Evolutionary conservation across 805 yeast species (phyloP).

Genomic region (Hanseniaspora guilliermondii): DNA sequence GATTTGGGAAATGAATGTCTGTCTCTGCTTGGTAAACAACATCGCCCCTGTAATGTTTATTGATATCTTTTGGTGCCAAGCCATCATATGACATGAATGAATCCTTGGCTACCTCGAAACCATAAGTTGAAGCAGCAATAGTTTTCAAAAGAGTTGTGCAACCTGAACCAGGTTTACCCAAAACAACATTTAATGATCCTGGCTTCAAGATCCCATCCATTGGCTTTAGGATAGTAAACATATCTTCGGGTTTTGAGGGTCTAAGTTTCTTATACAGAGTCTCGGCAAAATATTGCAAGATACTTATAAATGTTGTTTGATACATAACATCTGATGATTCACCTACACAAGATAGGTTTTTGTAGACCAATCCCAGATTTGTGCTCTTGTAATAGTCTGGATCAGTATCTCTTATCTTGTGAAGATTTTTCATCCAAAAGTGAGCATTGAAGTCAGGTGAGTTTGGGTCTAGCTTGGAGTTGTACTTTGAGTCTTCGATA

Average conservation of each 20-base stretch:
- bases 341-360: conserved; percentile 51
- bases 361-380: conserved; percentile 46
- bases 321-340: conserved; percentile 48
- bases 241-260: conserved; percentile 20
- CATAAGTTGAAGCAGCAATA: conserved; percentile 44
- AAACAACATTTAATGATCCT: conserved; percentile 58
- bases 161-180: conserved; percentile 72
- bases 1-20: conserved; percentile 52
- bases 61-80: conserved; percentile 35
- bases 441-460: conserved; percentile 42
- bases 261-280: conserved; percentile 16
- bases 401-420: conserved; percentile 39
- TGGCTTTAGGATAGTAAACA: conserved; percentile 37
- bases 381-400: conserved; percentile 49
- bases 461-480: conserved; percentile 46
- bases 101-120: conserved; percentile 37
- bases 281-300: conserved; percentile 22
- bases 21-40: conserved; percentile 53
- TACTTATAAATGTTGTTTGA: conserved; percentile 47
- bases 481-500: conserved; percentile 17
- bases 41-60: conserved; percentile 44
- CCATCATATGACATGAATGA: conserved; percentile 41
- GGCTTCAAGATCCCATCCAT: conserved; percentile 48
- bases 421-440: conserved; percentile 54
- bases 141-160: conserved; percentile 51